Evolutionary conservation across 805 yeast genomes (phyloP), one percentile per base, ranked within the genome.

Genomic region (Priceomyces castillae): DNA sequence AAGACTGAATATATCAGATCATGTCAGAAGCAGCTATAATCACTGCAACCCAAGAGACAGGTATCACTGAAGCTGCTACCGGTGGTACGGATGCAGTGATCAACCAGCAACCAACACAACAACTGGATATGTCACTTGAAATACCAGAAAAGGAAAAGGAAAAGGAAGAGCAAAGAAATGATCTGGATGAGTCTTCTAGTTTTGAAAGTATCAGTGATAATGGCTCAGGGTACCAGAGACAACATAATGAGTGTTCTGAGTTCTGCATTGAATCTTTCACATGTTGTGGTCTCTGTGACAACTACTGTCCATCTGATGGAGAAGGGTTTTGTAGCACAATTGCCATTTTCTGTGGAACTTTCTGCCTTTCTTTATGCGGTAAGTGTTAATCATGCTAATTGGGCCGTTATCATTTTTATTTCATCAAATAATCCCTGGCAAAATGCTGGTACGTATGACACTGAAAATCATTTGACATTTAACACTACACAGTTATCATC

Each of bases 281-380:
- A 15, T 71, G 76, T 49, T 71, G 71, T 42, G 75, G 76, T 1
- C 54, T 67, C 38, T 62, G 62, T 40, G 70, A 67, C 37, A 53
- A 59, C 5, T 69, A 71, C 46, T 69, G 74, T 48, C 76, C 76
- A n/a, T 46, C 62, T 33, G 54, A 55, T 14, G 71, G 71, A 3
- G 74, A 69, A 41, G 75, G 76, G 7, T 70, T 64, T 46, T 43
- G 69, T 40, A 60, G 67, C 35, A 49, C 65, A 17, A 44, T 59
- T 22, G 73, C 73, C 7, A 53, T 62, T 1, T 65, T 69, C 55
- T 51, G 64, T 38, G 75, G 74, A 20, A 65, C 64, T 46, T 46
- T 69, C 15, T 50, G 66, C 16, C 57, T 69, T 34, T 48, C 62
- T 2, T 60, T 65, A 43, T 60, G 69, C 9, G 25, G 25, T 52